These are phyloP conservation scores for Neonectria ditissima DNA, from an alignment of 2,329 filamentous ascomycete species.

Conservation along the genomic window DNA sequence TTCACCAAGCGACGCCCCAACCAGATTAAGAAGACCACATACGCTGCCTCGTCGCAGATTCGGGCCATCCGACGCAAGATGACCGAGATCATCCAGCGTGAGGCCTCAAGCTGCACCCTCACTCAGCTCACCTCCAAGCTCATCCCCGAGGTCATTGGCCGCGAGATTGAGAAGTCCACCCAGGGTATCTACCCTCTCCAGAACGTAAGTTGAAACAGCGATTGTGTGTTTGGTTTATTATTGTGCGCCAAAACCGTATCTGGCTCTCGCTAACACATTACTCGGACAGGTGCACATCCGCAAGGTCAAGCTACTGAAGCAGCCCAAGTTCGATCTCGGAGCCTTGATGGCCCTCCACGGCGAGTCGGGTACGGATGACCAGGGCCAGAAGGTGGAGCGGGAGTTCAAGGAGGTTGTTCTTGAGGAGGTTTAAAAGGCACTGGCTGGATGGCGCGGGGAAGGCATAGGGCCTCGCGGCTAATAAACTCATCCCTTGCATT, in stretches of 20 bases:
- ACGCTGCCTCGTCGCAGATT: slow-evolving; percentile 96
- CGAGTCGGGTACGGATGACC: slow-evolving; percentile 95
- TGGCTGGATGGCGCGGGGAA: slow-evolving; percentile 48
- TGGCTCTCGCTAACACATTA: slow-evolving; percentile 14
- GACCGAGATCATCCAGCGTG: slow-evolving; percentile 97
- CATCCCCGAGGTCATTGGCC: slow-evolving; percentile 98
- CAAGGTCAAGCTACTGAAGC: slow-evolving; percentile 99
- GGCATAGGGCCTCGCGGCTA: slow-evolving; percentile 49
- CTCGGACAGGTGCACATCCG: slow-evolving; percentile 92
- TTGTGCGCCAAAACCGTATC: background rate
- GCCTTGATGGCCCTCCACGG: slow-evolving; percentile 96
- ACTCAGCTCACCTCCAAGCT: slow-evolving; percentile 98
- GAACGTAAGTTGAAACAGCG: slow-evolving; percentile 75
- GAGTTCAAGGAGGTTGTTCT: slow-evolving; percentile 99
- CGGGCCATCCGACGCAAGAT: slow-evolving; percentile 99
- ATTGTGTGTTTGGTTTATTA: background rate
- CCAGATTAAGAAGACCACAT: slow-evolving; percentile 99
- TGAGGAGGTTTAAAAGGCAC: slow-evolving; percentile 83
- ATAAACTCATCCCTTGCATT: slow-evolving; percentile 54
- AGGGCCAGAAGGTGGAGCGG: slow-evolving; percentile 97
- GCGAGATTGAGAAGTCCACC: slow-evolving; percentile 99
- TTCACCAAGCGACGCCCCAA: slow-evolving; percentile 99
- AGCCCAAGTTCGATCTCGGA: slow-evolving; percentile 98
- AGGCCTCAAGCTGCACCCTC: slow-evolving; percentile 94
- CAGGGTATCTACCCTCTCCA: slow-evolving; percentile 99